A percentile compares a stretch with the other conserved stretches of the same genome.
These are phyloP conservation scores for Elaphomyces granulatus DNA, from an alignment of 495 filamentous ascomycete genomes.

Conservation along the genomic window DNA sequence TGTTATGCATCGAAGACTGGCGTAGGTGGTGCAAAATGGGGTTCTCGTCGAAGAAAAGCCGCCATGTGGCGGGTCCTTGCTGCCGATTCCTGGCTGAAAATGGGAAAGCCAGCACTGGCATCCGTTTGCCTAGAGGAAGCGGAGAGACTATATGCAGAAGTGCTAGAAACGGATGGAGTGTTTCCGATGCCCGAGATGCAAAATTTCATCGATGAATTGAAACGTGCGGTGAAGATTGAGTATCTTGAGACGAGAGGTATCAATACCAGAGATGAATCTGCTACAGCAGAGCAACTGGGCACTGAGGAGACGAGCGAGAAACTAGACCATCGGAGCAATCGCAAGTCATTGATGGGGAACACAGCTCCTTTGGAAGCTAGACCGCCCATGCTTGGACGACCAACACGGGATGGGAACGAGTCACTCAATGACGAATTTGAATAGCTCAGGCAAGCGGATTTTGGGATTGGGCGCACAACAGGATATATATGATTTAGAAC, in stretches of 20 bases:
- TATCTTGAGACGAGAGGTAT: constrained; percentile 26
- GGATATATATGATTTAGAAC: constrained; percentile 12
- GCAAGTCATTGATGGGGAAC: constrained; percentile 26
- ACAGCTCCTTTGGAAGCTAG: constrained; percentile 24
- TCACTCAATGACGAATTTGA: constrained; percentile 38
- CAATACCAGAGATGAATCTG: constrained; percentile 21
- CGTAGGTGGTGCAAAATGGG: constrained; percentile 46
- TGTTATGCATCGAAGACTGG: constrained; percentile 67
- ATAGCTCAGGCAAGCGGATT: too few relatives aligned
- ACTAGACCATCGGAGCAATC: constrained; percentile 28
- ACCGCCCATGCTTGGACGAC: constrained; percentile 17
- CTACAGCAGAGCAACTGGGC: constrained; percentile 17
- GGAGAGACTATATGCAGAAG: constrained; percentile 47
- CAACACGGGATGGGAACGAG: constrained; percentile 16
- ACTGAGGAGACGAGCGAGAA: constrained; percentile 52
- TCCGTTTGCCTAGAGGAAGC: constrained; percentile 59
- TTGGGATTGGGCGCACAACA: constrained; percentile 2
- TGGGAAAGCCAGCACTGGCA: constrained; percentile 54
- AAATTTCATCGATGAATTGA: constrained; percentile 45
- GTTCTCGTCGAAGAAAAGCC: constrained; percentile 61
- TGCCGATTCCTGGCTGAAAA: constrained; percentile 65
- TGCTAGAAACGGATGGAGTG: constrained; percentile 40
- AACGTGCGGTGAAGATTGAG: constrained; percentile 42
- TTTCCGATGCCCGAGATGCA: constrained; percentile 43
- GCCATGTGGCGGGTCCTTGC: constrained; percentile 81